Conservation (phyloP, 169 alveolate species). For the Plasmodium malariae region DNA sequence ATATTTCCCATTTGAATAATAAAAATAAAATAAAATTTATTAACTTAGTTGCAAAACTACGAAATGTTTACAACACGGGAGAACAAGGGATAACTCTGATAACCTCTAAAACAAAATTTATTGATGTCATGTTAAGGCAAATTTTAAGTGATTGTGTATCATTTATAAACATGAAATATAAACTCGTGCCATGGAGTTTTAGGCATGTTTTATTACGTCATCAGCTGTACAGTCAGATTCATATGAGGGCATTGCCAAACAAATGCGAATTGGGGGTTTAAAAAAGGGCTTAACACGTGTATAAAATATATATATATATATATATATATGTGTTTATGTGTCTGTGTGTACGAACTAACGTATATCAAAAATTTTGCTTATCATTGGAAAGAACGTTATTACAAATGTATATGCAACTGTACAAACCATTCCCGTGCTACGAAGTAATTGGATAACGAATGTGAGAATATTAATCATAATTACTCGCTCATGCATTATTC, state of each 20-base stretch:
- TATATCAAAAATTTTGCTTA: too few species aligned
- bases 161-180: slow-evolving; percentile 20
- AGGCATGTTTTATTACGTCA: slow-evolving; percentile 8
- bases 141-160: slow-evolving; percentile 23
- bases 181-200: slow-evolving; percentile 29
- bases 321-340: too few species aligned
- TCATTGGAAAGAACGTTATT: too few species aligned
- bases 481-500: too few species aligned
- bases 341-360: too few species aligned
- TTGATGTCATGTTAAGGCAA: slow-evolving; percentile 23
- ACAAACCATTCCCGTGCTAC: too few species aligned
- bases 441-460: too few species aligned
- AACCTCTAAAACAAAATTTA: slow-evolving; percentile 9
- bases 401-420: too few species aligned
- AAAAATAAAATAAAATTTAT: slow-evolving; percentile 38
- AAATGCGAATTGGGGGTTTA: background rate
- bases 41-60: background rate
- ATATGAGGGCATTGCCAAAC: background rate
- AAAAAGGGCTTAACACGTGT: too few species aligned
- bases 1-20: slow-evolving; percentile 22
- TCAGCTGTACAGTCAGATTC: background rate
- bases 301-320: too few species aligned
- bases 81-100: background rate
- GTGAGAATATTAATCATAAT: too few species aligned
- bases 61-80: background rate